Conservation (phyloP, 257 asterid species). For the Nicotiana paniculata region DNA sequence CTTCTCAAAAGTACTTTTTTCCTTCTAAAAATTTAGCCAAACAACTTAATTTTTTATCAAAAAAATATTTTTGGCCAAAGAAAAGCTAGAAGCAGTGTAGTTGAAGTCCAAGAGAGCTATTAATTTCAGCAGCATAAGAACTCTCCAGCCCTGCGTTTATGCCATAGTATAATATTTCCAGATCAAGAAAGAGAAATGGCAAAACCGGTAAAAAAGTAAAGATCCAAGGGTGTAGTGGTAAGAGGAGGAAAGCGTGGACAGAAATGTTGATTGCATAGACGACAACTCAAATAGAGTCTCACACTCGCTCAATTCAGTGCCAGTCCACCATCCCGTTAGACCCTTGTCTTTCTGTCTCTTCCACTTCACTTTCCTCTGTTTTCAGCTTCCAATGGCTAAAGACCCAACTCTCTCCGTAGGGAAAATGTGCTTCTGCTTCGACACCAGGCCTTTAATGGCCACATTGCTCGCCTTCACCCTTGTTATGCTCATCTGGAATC, state of each 20-base stretch:
- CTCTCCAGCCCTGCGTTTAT: background rate
- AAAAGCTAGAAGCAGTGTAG: no score
- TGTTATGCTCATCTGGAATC: conserved; percentile 45
- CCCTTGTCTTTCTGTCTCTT: background rate
- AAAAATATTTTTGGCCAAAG: no score
- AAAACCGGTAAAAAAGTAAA: background rate
- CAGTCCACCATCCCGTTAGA: background rate
- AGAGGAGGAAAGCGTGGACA: background rate
- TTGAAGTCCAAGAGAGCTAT: no score
- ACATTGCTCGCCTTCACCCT: conserved; percentile 47
- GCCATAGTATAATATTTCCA: background rate
- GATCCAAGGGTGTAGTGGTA: background rate
- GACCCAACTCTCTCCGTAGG: conserved; percentile 16
- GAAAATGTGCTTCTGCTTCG: conserved; percentile 47
- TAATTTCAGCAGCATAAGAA: no score
- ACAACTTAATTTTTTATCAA: no score
- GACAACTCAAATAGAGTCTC: background rate
- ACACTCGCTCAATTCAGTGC: background rate
- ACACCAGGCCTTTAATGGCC: conserved; percentile 48
- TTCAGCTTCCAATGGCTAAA: conserved; percentile 6
- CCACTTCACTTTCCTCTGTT: background rate
- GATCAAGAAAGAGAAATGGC: background rate
- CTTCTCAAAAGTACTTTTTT: no score
- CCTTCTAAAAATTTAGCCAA: no score
- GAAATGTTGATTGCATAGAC: background rate